Evolutionary conservation across 108 stramenopile species (phyloP), one percentile per base, ranked within the genome.

Genomic region (Nitzschia sp.): DNA sequence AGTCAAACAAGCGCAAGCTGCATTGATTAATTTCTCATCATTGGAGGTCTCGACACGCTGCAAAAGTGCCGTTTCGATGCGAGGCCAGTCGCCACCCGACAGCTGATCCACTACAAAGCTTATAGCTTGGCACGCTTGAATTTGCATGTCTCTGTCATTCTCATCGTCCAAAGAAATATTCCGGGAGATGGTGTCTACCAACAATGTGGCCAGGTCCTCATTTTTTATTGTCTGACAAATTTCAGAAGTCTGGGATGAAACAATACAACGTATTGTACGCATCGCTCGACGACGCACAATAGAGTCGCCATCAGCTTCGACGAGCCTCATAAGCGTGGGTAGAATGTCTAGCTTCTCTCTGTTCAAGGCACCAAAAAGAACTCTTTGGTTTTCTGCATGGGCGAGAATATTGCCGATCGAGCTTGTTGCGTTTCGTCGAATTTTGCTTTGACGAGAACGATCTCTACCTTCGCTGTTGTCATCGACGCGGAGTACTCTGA

Each of bases 181-280:
- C 21, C 55, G 44, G 15, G 68, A 58, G 0, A 69, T 69, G 3
- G 55, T 45, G 6, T 50, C 50, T 1, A 60, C 58, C 33, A 76
- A 31, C 28, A 76, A 69, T 6, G 23, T 41, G n/a, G 61, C 25
- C 3, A 69, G 46, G 19, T 65, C 31, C 58, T 56, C 63, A 9
- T 48, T 13, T 4, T 38, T 17, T 0, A 69, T 26, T 17, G 30
- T 19, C 0, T 0, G 26, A 6, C 25, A 31, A 28, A 47, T 35
- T 29, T 27, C 30, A 17, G 32, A 17, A 13, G 27, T 36, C 30
- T 33, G 44, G 28, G 59, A 60, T 19, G 19, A 28, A 0, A 68
- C 60, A 35, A 79, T 9, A 66, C 78, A 79, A n/a, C 79, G 68
- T 3, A 80, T 60, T 15, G 73, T 74, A 48, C 79, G 54, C 79